Evolutionary conservation across 805 yeast species (phyloP), one percentile per base, ranked within the genome.

Genomic region (Lachancea sp.): DNA sequence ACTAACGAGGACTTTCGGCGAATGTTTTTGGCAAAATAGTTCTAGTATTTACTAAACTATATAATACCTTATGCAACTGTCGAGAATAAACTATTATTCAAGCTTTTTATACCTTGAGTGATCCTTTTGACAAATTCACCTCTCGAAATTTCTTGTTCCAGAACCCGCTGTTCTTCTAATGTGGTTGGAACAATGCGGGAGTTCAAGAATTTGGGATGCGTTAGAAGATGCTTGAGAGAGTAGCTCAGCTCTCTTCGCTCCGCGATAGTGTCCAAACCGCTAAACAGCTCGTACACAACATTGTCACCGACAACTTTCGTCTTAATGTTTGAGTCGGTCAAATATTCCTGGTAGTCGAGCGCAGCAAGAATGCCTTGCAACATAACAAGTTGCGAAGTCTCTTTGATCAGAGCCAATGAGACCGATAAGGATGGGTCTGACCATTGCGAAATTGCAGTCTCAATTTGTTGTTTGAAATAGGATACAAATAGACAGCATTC

Each of bases 171-270:
- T 52, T 85, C 93, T 38, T 84, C 91, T 2, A 69, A 40, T 11
- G 81, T 75, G 2, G 82, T 74, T 2, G 90, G 77, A 2, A 75
- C 70, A 3, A 85, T 72, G 52, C 93, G 69, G 5, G 90, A 76
- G 4, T 85, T 74, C 49, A 90, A 67, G 53, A 81, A 89, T 62
- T 87, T 88, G 12, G 95, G 96, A 64, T 90, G 97, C 22, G 90
- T 82, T 49, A 87, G 71, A 34, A 90, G 71, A 52, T 87, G 85
- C 45, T 77, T 82, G 46, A 89, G 66, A 10, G 82, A 77, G 36
- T 73, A 77, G 3, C 72, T 67, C 49, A 90, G 73, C 20, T 74
- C 78, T n/a, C 72, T 74, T 48, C 82, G 71, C 47, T 81, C 83
- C 25, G 74, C 70, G 30, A 68, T 71, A 1, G 76, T 70, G 46